Evolutionary conservation across 164 flowering plant species (phyloP), one percentile per base, ranked within the genome.

Genomic region (Tetracentron sinense): DNA sequence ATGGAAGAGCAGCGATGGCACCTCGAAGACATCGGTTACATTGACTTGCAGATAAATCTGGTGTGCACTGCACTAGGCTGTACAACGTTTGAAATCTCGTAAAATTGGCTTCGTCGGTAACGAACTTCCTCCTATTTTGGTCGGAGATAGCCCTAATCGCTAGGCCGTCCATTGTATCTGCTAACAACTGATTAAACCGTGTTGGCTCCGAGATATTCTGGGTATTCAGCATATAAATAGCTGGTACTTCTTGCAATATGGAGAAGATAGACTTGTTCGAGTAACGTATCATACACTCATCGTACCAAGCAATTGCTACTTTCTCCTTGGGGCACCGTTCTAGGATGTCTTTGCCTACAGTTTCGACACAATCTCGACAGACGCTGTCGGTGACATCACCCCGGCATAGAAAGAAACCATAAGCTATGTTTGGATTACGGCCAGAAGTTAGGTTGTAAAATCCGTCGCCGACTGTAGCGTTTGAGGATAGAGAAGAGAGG

Each of bases 371-470:
- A 0, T 53, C 60, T 10, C 15, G 51, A n/a, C 70, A 67, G 7
- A 22, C 25, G 16, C 42, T 49, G 6, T 15, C 2, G 17, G 21
- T 26, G 15, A 67, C 22, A 31, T 67, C 64, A 8, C 50, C 54
- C 7, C 70, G 64, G 56, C 70, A 66, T 26, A 38, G 63, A 42
- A 20, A 47, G 51, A 53, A 27, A 20, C 70, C 70, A 20, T 66
- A 60, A 7, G 42, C 64, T 8, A 7, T 15, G 64, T 51, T 14
- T 16, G 42, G 21, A 21, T 6, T 20, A 16, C n/a, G 1, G 29
- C 63, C 57, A 20, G 44, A 31, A 3, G 63, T 48, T 16, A 42
- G 10, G 21, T 70, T 72, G 70, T 64, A 70, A 31, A 77, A 77
- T 0, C 78, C 74, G 31, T 51, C 33, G 48, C 10, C 38, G 10